Percentiles rank a stretch among this genome's conserved stretches.
These are phyloP conservation scores for Scenedesmus sp. DNA, from an alignment of 163 green algal genomes.

Conservation along the genomic window DNA sequence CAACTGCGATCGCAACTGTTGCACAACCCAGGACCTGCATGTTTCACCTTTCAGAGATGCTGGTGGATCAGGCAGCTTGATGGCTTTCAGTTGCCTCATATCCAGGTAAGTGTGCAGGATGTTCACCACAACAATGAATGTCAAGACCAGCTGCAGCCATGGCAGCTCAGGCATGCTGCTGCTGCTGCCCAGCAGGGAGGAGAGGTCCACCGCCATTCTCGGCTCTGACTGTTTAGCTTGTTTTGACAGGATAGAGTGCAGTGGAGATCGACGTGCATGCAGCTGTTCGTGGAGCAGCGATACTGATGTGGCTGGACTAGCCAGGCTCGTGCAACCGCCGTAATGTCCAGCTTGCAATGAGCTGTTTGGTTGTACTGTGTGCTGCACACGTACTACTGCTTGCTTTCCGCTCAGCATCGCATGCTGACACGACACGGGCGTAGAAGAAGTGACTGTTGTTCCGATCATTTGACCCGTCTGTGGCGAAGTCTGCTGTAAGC, in stretches of 20 bases:
- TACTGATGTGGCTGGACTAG: background rate
- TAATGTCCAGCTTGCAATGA: background rate
- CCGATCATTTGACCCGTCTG: background rate
- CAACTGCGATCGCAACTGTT: background rate
- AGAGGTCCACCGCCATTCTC: background rate
- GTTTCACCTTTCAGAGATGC: conserved; percentile 41
- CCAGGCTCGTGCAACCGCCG: background rate
- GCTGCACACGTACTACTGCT: background rate
- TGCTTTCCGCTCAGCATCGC: background rate
- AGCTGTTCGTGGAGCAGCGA: background rate
- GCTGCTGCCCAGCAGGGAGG: background rate
- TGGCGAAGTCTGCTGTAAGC: too few species aligned
- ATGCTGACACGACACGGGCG: background rate
- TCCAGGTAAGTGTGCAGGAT: conserved; percentile 75
- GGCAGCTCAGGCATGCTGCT: conserved; percentile 35
- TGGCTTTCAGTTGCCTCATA: conserved; percentile 67
- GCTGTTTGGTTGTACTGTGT: background rate
- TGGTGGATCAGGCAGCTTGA: conserved; percentile 58
- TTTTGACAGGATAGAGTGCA: background rate
- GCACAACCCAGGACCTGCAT: background rate
- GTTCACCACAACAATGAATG: conserved; percentile 70
- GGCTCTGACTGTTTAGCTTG: background rate
- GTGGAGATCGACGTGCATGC: background rate
- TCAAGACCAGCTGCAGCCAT: conserved; percentile 70
- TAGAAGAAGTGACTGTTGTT: background rate